Conservation (phyloP, 2,329 filamentous ascomycete species). For the Pleurostoma richardsiae region DNA sequence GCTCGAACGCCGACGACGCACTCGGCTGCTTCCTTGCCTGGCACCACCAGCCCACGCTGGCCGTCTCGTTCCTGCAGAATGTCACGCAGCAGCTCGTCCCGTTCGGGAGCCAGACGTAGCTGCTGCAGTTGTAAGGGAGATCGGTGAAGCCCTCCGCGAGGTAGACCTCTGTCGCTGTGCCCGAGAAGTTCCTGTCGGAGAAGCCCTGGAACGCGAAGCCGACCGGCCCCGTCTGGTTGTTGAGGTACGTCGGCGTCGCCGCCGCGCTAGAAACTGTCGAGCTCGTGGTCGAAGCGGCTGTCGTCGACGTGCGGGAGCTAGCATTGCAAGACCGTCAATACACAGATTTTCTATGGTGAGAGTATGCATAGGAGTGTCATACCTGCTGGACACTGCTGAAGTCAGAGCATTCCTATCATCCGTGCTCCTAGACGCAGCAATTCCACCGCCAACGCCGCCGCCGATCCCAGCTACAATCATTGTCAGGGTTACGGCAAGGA, state of each 20-base stretch:
- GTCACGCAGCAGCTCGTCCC: conserved; percentile 17
- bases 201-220: conserved; percentile 26
- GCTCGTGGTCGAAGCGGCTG: neutral
- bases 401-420: too few species aligned
- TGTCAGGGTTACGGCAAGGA: conserved; percentile 8
- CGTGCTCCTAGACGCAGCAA: conserved; percentile 4
- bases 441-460: conserved; percentile 14
- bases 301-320: neutral
- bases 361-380: too few species aligned
- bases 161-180: conserved; percentile 15
- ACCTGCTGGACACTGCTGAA: too few species aligned
- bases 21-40: conserved; percentile 9
- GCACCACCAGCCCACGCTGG: conserved; percentile 18
- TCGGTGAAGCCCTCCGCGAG: conserved; percentile 16
- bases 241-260: conserved; percentile 9
- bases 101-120: conserved; percentile 19
- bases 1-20: conserved; percentile 10
- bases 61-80: conserved; percentile 17
- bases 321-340: too few species aligned
- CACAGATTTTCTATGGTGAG: too few species aligned
- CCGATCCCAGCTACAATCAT: conserved; percentile 15
- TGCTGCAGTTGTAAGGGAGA: conserved; percentile 10
- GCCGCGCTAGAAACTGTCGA: conserved; percentile 1
- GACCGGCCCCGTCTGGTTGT: conserved; percentile 13
- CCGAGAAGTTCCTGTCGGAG: conserved; percentile 14